A percentile compares a stretch with the other conserved stretches of the same genome.
phyloP scores from a whole-genome alignment of 106 monocot genomes.

The Dendrobium huoshanense region DNA sequence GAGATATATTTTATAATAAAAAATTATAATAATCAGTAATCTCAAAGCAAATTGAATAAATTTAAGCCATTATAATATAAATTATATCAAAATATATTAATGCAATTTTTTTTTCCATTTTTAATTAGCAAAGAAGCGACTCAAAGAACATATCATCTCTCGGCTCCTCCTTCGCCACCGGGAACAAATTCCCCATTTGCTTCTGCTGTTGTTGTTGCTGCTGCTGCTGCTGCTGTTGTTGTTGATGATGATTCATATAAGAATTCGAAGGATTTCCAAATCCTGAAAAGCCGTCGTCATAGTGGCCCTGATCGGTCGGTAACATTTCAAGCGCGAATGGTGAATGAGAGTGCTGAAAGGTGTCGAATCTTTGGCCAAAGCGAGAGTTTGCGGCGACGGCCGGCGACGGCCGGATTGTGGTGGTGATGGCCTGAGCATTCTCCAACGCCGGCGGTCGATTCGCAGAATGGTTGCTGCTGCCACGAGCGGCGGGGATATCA shows the following conservation, averaged over 20 bases:
- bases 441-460: not conserved
- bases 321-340: no score
- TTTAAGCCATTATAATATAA: no score
- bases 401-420: not conserved
- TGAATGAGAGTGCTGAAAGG: not conserved
- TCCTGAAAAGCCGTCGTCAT: not conserved
- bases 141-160: slow-evolving; percentile 21
- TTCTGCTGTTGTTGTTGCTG: slow-evolving; percentile 9
- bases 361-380: not conserved
- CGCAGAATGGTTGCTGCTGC: slow-evolving; percentile 1
- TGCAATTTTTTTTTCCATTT: no score
- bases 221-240: not conserved
- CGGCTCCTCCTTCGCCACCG: slow-evolving; percentile 16
- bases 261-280: not conserved
- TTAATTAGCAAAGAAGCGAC: slow-evolving; percentile 9
- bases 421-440: not conserved
- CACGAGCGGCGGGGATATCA: slow-evolving; percentile 48
- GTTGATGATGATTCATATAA: not conserved
- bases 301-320: not conserved
- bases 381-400: not conserved
- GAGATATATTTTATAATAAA: no score
- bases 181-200: slow-evolving; percentile 1
- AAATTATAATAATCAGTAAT: no score
- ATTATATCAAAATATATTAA: no score
- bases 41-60: no score